phyloP scores from a whole-genome alignment of 768 basidiomycete genomes.

The Mycena indigotica region DNA sequence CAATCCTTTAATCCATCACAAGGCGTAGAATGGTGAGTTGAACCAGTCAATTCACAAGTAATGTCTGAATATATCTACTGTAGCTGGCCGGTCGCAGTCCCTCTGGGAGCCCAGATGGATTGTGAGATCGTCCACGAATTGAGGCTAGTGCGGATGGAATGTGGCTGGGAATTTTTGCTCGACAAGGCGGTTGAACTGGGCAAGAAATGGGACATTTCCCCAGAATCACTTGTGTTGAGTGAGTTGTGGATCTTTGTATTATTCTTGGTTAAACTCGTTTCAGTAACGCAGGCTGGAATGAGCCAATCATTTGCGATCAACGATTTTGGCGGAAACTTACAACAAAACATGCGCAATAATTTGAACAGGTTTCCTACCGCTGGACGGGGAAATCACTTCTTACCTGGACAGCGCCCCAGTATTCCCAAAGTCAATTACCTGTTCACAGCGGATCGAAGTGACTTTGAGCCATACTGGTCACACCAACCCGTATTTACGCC shows the following conservation, averaged over 20 bases:
- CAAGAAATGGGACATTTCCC: constrained; percentile 7
- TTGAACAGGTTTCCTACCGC: not conserved
- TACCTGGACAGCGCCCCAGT: not conserved
- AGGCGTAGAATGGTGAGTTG: constrained; percentile 34
- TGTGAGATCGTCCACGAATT: constrained; percentile 39
- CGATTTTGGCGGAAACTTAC: constrained; percentile 10
- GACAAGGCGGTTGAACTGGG: constrained; percentile 7
- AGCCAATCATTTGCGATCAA: constrained; percentile 11
- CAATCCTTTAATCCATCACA: constrained; percentile 38
- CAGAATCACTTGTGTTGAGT: constrained; percentile 11
- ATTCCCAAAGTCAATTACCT: constrained; percentile 12
- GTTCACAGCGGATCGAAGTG: constrained; percentile 2
- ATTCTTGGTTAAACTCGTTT: not conserved
- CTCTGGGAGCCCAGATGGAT: constrained; percentile 38
- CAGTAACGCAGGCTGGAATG: constrained; percentile 10
- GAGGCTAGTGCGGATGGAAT: not conserved
- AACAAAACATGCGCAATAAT: not conserved
- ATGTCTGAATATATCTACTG: not conserved
- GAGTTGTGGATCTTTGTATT: not conserved
- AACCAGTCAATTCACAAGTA: not conserved
- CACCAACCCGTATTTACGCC: constrained; percentile 2
- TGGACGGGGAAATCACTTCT: not conserved
- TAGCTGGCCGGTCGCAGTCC: constrained; percentile 50
- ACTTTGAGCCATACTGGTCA: constrained; percentile 13
- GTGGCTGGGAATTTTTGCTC: constrained; percentile 13